These are phyloP conservation scores for Metarhizium rileyi DNA, from an alignment of 2,329 filamentous ascomycete genomes.

Conservation along the genomic window DNA sequence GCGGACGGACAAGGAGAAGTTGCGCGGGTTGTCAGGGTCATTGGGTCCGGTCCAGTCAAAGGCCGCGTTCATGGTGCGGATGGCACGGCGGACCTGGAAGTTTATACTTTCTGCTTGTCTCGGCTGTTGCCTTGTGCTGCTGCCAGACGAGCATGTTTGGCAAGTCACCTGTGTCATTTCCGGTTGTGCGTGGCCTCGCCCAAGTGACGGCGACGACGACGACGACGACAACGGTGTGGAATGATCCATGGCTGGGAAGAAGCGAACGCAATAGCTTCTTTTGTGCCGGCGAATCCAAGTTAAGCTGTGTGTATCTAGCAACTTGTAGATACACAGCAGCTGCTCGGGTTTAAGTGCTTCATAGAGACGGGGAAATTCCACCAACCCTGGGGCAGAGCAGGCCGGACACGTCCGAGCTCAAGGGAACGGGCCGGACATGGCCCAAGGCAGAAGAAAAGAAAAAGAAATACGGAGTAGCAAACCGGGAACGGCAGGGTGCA, in stretches of 20 bases:
- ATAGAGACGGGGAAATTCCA: neutral
- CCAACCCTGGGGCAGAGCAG: neutral
- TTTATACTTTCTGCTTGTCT: neutral
- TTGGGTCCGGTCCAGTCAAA: conserved; percentile 32
- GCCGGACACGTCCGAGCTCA: neutral
- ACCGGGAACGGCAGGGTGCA: neutral
- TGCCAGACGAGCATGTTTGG: neutral
- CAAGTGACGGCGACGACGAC: neutral
- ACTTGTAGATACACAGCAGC: neutral
- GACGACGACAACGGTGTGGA: neutral
- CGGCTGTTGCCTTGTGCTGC: neutral
- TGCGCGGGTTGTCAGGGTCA: conserved; percentile 72
- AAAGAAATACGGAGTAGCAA: too few species aligned
- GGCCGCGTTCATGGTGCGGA: conserved; percentile 17
- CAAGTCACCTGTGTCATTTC: conserved; percentile 5
- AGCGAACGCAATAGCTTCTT: neutral
- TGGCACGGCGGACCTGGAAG: conserved; percentile 10
- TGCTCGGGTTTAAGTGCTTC: neutral
- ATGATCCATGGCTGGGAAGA: neutral
- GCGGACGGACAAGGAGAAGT: conserved; percentile 64
- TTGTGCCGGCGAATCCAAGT: neutral
- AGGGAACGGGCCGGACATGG: neutral
- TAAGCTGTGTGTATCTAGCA: neutral
- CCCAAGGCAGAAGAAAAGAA: too few species aligned
- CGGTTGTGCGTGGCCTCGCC: neutral